Base-by-base conservation (phyloP, 495 filamentous ascomycete species). In the Patellaria atrata region DNA sequence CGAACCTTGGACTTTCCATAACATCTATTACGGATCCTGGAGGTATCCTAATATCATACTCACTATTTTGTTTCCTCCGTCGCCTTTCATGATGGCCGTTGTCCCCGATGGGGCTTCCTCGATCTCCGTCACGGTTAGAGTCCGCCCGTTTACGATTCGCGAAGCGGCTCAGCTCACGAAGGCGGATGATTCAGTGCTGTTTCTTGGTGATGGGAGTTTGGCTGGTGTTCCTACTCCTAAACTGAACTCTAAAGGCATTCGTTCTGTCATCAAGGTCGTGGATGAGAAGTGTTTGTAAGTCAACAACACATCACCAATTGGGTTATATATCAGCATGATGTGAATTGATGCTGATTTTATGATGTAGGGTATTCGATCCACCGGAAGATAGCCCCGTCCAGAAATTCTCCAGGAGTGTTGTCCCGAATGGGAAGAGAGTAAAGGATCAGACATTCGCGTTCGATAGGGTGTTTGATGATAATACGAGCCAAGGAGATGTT, bases 381-480 rank as follows among this genome's bases (percentile, higher is more conserved):
- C 89, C 89, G 4, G 89, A 99, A 56, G 91, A 96, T 50, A 93
- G 79, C 50, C 82, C 89, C 2, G 75, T 96, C n/a, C 81, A 91
- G 35, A 79, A 77, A 44, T 92, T 93, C 55, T 80, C 82, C 20
- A 72, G 73, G 56, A 80, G 77, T 17, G 76, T 91, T 11, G 73
- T 89, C 1, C 79, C 85, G 5, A 65, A 75, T 33, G 84, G 86
- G 29, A 96, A 93, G 53, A 76, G 87, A 40, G 82, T 92, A 48
- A 99, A 99, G 56, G 89, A 99, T 52, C 87, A 94, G 55, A 86
- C 86, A 4, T 99, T 99, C 49, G 85, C 73, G 28, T 99, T 99
- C 60, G 89, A 99, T 58, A 68, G 79, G 23, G 79, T 99, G 34
- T 99, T 99, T 56, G 89, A 99, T 64, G 86, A 99, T 34, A 94